phyloP scores from a whole-genome alignment of 768 basidiomycete species.

The Boletellus sp. region DNA sequence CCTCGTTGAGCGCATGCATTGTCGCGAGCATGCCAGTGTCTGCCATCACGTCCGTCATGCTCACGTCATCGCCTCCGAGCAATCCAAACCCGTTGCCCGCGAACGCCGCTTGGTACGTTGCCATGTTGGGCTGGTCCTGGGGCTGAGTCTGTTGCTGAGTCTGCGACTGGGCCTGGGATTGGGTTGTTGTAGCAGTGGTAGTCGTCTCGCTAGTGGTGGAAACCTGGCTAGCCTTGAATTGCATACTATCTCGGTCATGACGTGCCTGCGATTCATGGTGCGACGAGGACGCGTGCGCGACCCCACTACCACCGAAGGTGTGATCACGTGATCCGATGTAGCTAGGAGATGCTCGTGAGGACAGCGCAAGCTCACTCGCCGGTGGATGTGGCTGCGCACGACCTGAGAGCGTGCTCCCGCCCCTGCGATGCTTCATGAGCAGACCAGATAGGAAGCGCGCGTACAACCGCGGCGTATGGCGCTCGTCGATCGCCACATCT shows the following conservation, averaged over 20 bases:
- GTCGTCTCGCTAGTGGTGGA: background rate
- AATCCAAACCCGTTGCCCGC: background rate
- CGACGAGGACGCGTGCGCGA: background rate
- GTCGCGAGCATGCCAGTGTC: conserved; percentile 63
- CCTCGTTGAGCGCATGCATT: conserved; percentile 68
- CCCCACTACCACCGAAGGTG: too few species aligned
- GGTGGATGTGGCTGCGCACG: conserved; percentile 52
- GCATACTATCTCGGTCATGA: conserved; percentile 31
- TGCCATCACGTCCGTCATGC: conserved; percentile 22
- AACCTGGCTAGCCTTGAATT: conserved; percentile 19
- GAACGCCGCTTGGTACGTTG: conserved; percentile 35
- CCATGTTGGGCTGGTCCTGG: conserved; percentile 36
- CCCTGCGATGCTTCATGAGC: conserved; percentile 63
- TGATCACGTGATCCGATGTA: conserved; percentile 26
- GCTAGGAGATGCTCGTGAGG: conserved; percentile 7
- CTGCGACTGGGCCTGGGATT: too few species aligned
- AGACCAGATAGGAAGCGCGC: conserved; percentile 76
- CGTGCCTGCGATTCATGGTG: conserved; percentile 14
- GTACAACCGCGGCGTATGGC: conserved; percentile 77
- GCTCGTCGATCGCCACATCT: conserved; percentile 75
- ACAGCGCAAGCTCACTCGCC: conserved; percentile 30
- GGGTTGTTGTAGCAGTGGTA: too few species aligned
- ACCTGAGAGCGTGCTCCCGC: conserved; percentile 53
- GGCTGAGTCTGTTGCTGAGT: too few species aligned
- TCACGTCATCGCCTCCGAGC: conserved; percentile 14